These are phyloP conservation scores for Stagonosporopsis tanaceti DNA, from an alignment of 2,329 filamentous ascomycete species.

Conservation along the genomic window DNA sequence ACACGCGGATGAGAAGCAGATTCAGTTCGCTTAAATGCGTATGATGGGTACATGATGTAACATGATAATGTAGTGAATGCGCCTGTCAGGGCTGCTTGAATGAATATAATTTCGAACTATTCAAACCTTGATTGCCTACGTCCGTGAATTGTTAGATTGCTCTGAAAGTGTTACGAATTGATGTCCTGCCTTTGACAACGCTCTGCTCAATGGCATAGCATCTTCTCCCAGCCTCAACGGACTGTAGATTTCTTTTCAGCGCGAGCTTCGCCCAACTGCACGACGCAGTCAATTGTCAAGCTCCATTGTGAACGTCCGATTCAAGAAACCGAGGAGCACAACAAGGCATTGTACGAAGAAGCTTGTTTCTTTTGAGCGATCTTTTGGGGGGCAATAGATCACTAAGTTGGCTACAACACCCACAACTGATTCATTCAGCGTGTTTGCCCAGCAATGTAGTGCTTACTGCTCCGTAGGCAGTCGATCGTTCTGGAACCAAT, in stretches of 20 bases:
- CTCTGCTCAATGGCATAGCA: background rate
- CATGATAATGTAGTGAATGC: constrained; percentile 19
- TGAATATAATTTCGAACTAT: constrained; percentile 4
- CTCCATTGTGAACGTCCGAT: background rate
- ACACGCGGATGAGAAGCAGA: constrained; percentile 13
- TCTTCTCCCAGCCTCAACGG: background rate
- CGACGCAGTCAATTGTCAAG: too few relatives aligned
- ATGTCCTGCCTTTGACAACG: background rate
- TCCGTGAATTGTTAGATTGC: too few relatives aligned
- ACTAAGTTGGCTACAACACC: too few relatives aligned
- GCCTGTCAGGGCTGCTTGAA: constrained; percentile 7
- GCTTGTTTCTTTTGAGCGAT: too few relatives aligned
- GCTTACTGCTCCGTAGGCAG: too few relatives aligned
- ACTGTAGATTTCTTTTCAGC: background rate
- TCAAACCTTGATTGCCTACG: background rate
- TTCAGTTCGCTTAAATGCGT: constrained; percentile 6
- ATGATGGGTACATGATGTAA: constrained; percentile 10
- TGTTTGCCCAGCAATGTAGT: too few relatives aligned
- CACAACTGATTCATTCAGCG: too few relatives aligned
- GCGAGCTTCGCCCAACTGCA: background rate
- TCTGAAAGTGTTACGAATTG: too few relatives aligned
- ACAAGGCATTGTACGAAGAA: constrained; percentile 18
- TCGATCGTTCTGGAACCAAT: constrained; percentile 5
- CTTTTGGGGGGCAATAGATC: too few relatives aligned
- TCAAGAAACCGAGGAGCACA: constrained; percentile 7